phyloP scores from a whole-genome alignment of 352 stramenopile species.

The Pythium coloratum region DNA sequence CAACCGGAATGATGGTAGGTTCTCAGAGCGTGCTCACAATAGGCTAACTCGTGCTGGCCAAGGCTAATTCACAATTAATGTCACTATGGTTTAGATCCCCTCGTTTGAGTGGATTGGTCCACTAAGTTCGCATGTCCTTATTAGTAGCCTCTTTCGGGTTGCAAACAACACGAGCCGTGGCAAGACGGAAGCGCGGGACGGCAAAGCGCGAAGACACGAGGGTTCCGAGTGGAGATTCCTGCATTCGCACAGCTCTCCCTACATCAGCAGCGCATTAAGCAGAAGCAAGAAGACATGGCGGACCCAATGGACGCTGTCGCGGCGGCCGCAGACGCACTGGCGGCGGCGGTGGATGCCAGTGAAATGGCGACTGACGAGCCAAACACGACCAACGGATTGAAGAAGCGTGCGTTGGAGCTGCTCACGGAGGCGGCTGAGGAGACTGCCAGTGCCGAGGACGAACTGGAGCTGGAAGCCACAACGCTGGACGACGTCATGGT shows the following conservation, averaged over 20 bases:
- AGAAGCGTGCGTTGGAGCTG: constrained; percentile 27
- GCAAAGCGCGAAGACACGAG: background rate
- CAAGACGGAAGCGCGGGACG: background rate
- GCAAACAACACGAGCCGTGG: background rate
- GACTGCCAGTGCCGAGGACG: constrained; percentile 14
- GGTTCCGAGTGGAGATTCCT: background rate
- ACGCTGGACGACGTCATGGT: constrained; percentile 69
- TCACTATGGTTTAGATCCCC: background rate
- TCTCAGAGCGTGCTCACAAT: background rate
- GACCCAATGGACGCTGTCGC: constrained; percentile 23
- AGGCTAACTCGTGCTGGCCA: background rate
- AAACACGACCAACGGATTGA: constrained; percentile 6
- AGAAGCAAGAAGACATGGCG: constrained; percentile 8
- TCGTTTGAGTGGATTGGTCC: background rate
- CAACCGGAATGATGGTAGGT: background rate
- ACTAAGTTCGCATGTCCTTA: constrained; percentile 4
- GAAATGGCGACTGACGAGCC: background rate
- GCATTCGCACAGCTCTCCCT: background rate
- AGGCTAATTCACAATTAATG: background rate
- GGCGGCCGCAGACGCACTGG: constrained; percentile 21
- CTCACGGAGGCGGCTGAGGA: constrained; percentile 19
- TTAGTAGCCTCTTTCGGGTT: background rate
- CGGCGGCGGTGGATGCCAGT: constrained; percentile 12
- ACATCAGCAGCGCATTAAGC: background rate
- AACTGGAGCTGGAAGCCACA: constrained; percentile 37